These are phyloP conservation scores for Parastagonospora nodorum DNA, from an alignment of 2,329 filamentous ascomycete species.

Conservation along the genomic window DNA sequence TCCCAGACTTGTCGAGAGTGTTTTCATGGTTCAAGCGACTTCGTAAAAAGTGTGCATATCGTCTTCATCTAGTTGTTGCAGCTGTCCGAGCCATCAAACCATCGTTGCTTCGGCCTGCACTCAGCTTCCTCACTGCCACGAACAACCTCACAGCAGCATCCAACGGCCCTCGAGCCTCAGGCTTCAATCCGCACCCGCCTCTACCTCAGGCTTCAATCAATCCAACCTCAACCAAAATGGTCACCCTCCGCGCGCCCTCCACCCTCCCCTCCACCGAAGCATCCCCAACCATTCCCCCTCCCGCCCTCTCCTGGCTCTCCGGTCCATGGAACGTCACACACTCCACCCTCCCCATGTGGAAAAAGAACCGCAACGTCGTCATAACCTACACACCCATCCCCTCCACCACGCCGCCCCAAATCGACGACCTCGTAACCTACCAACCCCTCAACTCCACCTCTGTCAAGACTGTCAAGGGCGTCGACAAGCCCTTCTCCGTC, in stretches of 20 bases:
- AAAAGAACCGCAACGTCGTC: constrained; percentile 75
- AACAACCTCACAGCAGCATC: background rate
- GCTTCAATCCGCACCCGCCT: background rate
- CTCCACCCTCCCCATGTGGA: constrained; percentile 69
- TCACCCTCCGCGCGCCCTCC: constrained; percentile 36
- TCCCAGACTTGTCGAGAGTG: too few relatives aligned
- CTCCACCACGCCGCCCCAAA: constrained; percentile 33
- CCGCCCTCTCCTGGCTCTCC: constrained; percentile 45
- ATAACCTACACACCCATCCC: constrained; percentile 69
- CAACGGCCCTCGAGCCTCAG: background rate
- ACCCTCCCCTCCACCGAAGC: constrained; percentile 19
- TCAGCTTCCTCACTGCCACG: background rate
- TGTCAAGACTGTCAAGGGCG: constrained; percentile 66
- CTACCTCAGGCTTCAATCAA: background rate
- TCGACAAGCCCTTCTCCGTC: constrained; percentile 60
- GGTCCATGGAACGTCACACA: constrained; percentile 47
- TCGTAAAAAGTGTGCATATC: too few relatives aligned
- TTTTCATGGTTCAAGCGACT: too few relatives aligned
- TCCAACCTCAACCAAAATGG: constrained; percentile 11
- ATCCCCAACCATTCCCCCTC: constrained; percentile 25
- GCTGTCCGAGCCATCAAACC: too few relatives aligned
- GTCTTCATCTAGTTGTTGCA: too few relatives aligned
- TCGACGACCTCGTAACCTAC: constrained; percentile 77
- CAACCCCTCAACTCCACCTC: constrained; percentile 59
- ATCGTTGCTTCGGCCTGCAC: too few relatives aligned